Evolutionary conservation across 1,139 yeast genomes (phyloP), one percentile per base, ranked within the genome.

Genomic region (Kodamaea fungicola): DNA sequence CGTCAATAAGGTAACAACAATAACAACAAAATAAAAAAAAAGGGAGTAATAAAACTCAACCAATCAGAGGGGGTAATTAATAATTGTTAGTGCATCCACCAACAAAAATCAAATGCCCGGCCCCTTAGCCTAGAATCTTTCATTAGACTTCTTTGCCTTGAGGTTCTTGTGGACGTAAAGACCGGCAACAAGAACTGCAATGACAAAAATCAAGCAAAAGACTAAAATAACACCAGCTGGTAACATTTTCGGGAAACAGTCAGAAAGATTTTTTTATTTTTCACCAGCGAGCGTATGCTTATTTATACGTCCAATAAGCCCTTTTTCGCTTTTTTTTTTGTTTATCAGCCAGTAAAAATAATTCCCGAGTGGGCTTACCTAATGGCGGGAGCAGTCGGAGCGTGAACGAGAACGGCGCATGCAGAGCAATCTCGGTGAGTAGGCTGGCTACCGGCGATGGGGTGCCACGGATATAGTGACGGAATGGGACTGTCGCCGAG

Each of bases 171-270:
- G 60, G 51, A 64, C 43, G 44, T 55, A 50, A 43, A 70, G 59
- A 52, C 64, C 67, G 42, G 47, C 42, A 37, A 71, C 49, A 47
- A 65, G 70, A 47, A 55, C 47, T 52, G 56, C 58, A 45, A 71
- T 74, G 54, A 61, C 62, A 61, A 70, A 70, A 43, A 71, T 44
- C 52, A 71, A 66, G 50, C 67, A 69, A 59, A 71, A 71, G 49
- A 71, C 76, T 55, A 71, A 61, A 54, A 71, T 71, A 64, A 71
- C 76, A 64, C 76, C 76, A 32, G 75, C 56, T 57, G 76, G 76
- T 43, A 71, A 64, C 76, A 71, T 71, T 52, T 47, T 56, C 35
- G 35, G 35, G 34, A 34, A 28, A 16, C 19, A 16, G 19, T 16
- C 19, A 16, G 19, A 16, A 16, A 16, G 19, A 16, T 16, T 16